Evolutionary conservation across 768 basidiomycete species (phyloP).

Genomic region (Suillus subaureus): DNA sequence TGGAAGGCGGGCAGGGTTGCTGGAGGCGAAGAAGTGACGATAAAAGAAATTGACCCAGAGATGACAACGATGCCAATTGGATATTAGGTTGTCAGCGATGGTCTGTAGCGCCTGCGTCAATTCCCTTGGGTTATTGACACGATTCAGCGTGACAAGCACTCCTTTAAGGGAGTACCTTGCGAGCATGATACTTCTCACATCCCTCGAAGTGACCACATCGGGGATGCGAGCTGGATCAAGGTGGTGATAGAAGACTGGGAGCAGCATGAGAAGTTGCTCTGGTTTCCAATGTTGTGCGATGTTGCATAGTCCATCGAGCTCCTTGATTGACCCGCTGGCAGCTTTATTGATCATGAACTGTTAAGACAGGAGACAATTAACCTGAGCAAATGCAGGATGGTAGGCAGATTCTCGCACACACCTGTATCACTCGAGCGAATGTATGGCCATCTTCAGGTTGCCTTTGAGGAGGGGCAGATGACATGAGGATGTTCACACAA

Average conservation of each 20-base stretch:
- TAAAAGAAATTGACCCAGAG: conserved; percentile 9
- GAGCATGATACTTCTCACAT: conserved; percentile 3
- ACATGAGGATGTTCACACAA: background rate
- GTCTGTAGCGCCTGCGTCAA: background rate
- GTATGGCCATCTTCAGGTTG: conserved; percentile 4
- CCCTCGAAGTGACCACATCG: conserved; percentile 6
- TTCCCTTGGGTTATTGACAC: background rate
- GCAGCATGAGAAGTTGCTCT: conserved; percentile 6
- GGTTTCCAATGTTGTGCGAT: conserved; percentile 8
- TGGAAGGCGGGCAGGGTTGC: conserved; percentile 5
- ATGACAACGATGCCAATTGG: conserved; percentile 5
- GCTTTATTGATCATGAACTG: conserved; percentile 8
- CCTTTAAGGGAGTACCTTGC: conserved; percentile 8
- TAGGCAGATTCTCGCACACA: background rate
- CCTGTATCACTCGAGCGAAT: conserved; percentile 5
- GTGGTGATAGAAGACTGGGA: conserved; percentile 10
- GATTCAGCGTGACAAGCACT: conserved; percentile 6
- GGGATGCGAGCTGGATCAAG: conserved; percentile 11
- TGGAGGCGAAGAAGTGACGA: conserved; percentile 6
- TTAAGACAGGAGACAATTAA: background rate
- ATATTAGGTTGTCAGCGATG: background rate
- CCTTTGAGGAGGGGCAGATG: background rate
- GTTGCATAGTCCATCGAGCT: conserved; percentile 7
- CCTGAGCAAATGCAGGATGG: background rate
- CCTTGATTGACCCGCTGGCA: conserved; percentile 5